Percentiles rank a stretch among this genome's conserved stretches.
phyloP scores from a whole-genome alignment of 495 filamentous ascomycete genomes.

The Amniculicola lignicola region DNA sequence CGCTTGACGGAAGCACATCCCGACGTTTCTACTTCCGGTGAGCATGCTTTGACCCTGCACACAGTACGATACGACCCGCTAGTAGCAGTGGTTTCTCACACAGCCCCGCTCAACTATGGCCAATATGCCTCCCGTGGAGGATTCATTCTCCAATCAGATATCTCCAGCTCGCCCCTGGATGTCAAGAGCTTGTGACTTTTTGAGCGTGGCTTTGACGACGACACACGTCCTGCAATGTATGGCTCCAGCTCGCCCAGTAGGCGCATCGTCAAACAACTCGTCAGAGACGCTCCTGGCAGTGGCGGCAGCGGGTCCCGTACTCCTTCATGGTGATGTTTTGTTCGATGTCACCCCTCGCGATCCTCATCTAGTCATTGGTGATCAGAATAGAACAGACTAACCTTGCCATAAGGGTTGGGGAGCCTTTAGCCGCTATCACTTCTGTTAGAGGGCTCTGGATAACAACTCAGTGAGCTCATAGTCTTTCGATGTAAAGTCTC shows the following conservation, averaged over 20 bases:
- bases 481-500: constrained; percentile 15
- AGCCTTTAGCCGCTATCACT: constrained; percentile 19
- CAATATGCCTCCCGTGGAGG: constrained; percentile 13
- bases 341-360: constrained; percentile 7
- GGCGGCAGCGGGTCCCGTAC: constrained; percentile 16
- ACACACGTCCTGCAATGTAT: constrained; percentile 21
- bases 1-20: constrained; percentile 20
- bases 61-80: constrained; percentile 20
- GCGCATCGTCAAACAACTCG: constrained; percentile 22
- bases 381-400: constrained; percentile 26
- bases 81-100: constrained; percentile 15
- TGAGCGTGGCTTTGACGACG: constrained; percentile 23
- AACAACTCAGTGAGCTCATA: constrained; percentile 11
- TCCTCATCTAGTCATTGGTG: constrained; percentile 22
- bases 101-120: constrained; percentile 12
- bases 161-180: constrained; percentile 14
- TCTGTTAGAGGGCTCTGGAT: constrained; percentile 11
- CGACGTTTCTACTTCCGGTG: constrained; percentile 14
- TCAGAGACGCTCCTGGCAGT: constrained; percentile 24
- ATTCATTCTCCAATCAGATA: constrained; percentile 21
- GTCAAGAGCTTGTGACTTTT: constrained; percentile 26
- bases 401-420: constrained; percentile 21
- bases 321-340: constrained; percentile 26
- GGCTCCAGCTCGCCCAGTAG: constrained; percentile 18
- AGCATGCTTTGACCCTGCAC: constrained; percentile 17